Percentiles rank a stretch among this genome's conserved stretches.
phyloP scores from a whole-genome alignment of 2,329 filamentous ascomycete genomes.

The Capronia coronata region DNA sequence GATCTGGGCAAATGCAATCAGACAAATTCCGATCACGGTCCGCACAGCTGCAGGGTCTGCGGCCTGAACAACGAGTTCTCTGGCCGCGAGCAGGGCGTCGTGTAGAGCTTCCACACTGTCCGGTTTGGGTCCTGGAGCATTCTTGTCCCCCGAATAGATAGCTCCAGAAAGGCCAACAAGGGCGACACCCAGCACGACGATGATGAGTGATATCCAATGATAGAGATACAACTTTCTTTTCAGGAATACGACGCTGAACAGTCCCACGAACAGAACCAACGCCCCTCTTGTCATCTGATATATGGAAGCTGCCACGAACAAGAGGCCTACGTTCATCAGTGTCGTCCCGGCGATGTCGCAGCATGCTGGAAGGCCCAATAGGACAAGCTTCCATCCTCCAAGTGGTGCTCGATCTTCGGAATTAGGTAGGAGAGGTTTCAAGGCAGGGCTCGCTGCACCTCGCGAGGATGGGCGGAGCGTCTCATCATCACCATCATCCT shows the following conservation, averaged over 20 bases:
- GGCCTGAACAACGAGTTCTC: conserved; percentile 38
- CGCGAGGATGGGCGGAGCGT: conserved; percentile 37
- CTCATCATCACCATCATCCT: conserved; percentile 42
- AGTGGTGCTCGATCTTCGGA: conserved; percentile 56
- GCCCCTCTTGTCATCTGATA: conserved; percentile 98
- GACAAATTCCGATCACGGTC: conserved; percentile 73
- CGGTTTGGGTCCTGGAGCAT: conserved; percentile 30
- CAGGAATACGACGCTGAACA: conserved; percentile 91
- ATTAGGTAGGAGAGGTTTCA: conserved; percentile 49
- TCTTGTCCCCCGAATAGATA: conserved; percentile 56
- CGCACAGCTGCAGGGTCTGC: conserved; percentile 53
- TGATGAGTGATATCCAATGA: conserved; percentile 83
- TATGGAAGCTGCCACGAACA: conserved; percentile 91
- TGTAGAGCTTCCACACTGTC: conserved; percentile 31
- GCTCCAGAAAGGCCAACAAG: conserved; percentile 85
- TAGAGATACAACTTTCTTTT: conserved; percentile 72
- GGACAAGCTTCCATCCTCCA: conserved; percentile 60
- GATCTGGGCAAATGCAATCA: conserved; percentile 91
- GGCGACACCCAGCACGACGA: conserved; percentile 82
- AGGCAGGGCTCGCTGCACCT: conserved; percentile 41
- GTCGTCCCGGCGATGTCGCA: conserved; percentile 95
- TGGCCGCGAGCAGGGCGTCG: conserved; percentile 31
- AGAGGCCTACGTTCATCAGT: conserved; percentile 89
- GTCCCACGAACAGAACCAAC: conserved; percentile 86
- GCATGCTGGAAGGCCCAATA: conserved; percentile 78